phyloP scores from a whole-genome alignment of 345 rosid genomes.

The Eucalyptus pumila region DNA sequence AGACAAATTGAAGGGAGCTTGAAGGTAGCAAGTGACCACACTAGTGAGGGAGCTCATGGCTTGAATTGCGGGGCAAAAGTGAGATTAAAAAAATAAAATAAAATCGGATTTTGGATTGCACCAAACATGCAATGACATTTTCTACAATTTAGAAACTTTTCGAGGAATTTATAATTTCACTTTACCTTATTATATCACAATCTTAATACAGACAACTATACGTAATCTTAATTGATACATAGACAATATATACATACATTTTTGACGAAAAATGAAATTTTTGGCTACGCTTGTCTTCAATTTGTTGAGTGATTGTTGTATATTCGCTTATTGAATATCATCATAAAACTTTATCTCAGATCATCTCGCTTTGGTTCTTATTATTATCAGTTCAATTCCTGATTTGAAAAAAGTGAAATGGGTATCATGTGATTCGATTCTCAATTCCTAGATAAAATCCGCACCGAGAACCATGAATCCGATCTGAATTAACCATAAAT shows the following conservation, averaged over 20 bases:
- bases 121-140: not conserved
- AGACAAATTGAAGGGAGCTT: not conserved
- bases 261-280: not conserved
- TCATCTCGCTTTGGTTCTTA: rapidly evolving
- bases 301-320: not conserved
- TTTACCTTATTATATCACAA: not conserved
- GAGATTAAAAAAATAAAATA: not conserved
- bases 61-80: not conserved
- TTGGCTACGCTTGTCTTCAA: not conserved
- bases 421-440: no score
- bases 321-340: not conserved
- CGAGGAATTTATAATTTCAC: not conserved
- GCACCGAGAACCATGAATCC: no score
- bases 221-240: not conserved
- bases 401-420: no score
- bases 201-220: not conserved
- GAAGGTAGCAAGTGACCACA: not conserved
- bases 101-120: not conserved
- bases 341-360: rapidly evolving
- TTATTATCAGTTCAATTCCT: rapidly evolving
- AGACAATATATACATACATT: no score
- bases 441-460: no score
- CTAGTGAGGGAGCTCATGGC: not conserved
- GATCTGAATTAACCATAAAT: no score
- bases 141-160: rapidly evolving